Evolutionary conservation across 352 stramenopile species (phyloP).

Genomic region (Vaucheria bursata): DNA sequence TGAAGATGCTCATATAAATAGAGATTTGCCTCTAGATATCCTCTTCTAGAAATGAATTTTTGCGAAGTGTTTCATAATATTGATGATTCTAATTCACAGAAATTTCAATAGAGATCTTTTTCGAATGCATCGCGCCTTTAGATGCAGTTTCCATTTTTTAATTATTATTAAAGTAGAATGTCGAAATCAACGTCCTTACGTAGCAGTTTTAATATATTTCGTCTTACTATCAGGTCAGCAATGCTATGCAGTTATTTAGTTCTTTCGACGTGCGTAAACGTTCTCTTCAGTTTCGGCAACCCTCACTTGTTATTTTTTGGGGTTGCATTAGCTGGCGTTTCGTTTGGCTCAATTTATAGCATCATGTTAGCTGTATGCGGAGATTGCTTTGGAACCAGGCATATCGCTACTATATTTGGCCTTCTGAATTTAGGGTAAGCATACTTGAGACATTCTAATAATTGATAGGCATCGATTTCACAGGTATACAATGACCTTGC

Average conservation of each 20-base stretch:
- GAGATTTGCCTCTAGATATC: no score
- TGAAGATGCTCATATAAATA: no score
- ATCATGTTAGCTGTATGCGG: slow-evolving; percentile 28
- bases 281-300: slow-evolving; percentile 1
- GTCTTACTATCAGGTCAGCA: not conserved
- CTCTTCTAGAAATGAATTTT: no score
- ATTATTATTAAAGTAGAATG: no score
- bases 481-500: not conserved
- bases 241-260: not conserved
- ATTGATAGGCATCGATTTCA: not conserved
- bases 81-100: no score
- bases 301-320: slow-evolving; percentile 22
- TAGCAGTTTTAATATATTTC: no score
- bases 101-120: no score
- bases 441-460: not conserved
- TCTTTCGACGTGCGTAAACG: not conserved
- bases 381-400: slow-evolving; percentile 24
- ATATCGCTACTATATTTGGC: slow-evolving; percentile 40
- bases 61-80: no score
- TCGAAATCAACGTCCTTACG: no score
- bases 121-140: no score
- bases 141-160: no score
- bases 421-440: slow-evolving; percentile 28
- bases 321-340: slow-evolving; percentile 19
- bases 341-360: slow-evolving; percentile 33